These are phyloP conservation scores for Scedosporium minutisporum DNA, from an alignment of 2,329 filamentous ascomycete species.

Conservation along the genomic window DNA sequence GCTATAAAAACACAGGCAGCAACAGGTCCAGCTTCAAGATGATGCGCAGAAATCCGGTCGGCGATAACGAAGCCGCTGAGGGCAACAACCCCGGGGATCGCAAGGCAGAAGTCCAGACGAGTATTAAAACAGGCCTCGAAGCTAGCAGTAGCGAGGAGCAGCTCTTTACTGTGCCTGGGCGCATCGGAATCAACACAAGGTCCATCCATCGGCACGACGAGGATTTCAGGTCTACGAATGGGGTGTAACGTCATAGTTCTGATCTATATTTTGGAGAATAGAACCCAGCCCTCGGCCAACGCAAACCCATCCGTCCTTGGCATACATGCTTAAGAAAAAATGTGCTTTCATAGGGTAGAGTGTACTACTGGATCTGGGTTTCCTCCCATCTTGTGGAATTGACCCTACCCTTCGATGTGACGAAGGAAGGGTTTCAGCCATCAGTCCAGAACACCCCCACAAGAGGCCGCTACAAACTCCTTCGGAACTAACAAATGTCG, in stretches of 20 bases:
- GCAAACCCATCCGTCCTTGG: too few relatives aligned
- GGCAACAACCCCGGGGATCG: background rate
- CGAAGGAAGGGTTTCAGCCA: too few relatives aligned
- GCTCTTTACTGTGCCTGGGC: background rate
- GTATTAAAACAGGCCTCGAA: background rate
- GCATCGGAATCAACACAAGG: background rate
- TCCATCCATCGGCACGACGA: background rate
- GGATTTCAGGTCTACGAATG: background rate
- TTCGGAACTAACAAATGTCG: too few relatives aligned
- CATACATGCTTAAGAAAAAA: too few relatives aligned
- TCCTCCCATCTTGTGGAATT: too few relatives aligned
- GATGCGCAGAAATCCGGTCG: conserved; percentile 7
- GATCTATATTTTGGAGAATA: too few relatives aligned
- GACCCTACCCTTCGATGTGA: too few relatives aligned
- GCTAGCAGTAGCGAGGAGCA: conserved; percentile 1
- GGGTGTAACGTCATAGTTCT: background rate
- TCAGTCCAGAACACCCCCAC: too few relatives aligned
- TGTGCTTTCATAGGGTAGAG: too few relatives aligned
- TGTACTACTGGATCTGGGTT: too few relatives aligned
- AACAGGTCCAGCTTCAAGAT: conserved; percentile 8
- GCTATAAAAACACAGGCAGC: conserved; percentile 3
- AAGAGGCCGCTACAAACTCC: too few relatives aligned
- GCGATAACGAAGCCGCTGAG: background rate
- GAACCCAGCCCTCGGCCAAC: too few relatives aligned
- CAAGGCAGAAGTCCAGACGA: background rate